Evolutionary conservation across 495 filamentous ascomycete genomes (phyloP), one percentile per base, ranked within the genome.

Genomic region (Podospora pseudopauciseta): DNA sequence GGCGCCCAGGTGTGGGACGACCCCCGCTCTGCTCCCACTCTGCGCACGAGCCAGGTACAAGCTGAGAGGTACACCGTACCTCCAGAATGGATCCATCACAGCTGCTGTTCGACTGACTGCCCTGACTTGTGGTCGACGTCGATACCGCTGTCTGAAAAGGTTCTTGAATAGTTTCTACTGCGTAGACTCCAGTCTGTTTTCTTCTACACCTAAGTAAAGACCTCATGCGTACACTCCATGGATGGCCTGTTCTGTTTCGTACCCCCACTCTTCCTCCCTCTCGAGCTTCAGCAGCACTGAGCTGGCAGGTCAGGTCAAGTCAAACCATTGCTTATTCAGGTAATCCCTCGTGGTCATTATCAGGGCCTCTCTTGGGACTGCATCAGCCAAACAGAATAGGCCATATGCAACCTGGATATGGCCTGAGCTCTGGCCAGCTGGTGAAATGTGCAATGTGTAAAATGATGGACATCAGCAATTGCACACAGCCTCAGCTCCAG

Each of bases 1-100:
- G 63, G 68, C 64, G 64, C 59, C 57, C 28, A 28, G 20, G 64
- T 23, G 68, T 66, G 64, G 68, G 60, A 64, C 63, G 68, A 63
- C 60, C 60, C 68, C 68, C 65, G 60, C 64, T 66, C 67, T 32
- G 57, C 23, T 65, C 62, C 60, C 26, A 62, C 60, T 18, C 60
- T 63, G 19, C 5, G 26, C 23, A 61, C 26, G 27, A 30, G 59
- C 16, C 16, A 39, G 5, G 23, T 62, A 28, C 19, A n/a, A 6
- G 9, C 60, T 26, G 23, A 28, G 23, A 23, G 23, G 23, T 23
- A 23, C 23, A 23, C 23, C 23, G 19, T 20, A 20, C 23, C 19
- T 28, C 23, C 26, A 39, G 13, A 63, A 34, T 44, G 26, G 44
- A 34, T 44, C 60, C 3, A 26, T 5, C 23, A 62, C 19, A 20